These are phyloP conservation scores for Cinchona pubescens DNA, from an alignment of 257 asterid genomes.

Conservation along the genomic window DNA sequence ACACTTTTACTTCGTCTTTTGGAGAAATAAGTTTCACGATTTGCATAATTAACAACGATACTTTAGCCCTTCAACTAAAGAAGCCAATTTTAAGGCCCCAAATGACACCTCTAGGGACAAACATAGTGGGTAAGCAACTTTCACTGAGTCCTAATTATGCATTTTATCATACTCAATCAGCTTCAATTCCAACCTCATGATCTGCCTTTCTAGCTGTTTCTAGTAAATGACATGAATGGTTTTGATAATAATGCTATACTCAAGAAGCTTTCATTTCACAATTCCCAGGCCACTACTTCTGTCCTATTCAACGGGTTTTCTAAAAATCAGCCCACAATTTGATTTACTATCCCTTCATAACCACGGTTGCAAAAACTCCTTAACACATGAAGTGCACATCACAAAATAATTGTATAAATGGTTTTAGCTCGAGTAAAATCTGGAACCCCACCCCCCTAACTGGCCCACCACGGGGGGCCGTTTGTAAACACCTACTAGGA, in stretches of 20 bases:
- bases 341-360: background rate
- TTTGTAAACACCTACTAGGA: no score
- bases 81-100: no score
- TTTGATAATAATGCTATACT: background rate
- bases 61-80: background rate
- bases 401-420: background rate
- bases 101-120: background rate
- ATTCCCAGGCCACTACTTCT: background rate
- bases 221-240: background rate
- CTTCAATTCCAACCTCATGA: background rate
- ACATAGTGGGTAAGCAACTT: background rate
- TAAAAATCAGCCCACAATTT: background rate
- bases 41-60: background rate
- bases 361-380: no score
- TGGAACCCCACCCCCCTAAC: no score
- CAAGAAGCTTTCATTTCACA: background rate
- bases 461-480: no score
- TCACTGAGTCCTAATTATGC: background rate
- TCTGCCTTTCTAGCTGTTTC: background rate
- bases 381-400: background rate
- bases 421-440: no score
- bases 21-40: no score
- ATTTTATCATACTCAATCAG: background rate
- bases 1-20: background rate
- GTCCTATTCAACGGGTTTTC: background rate